Conservation (phyloP, 805 yeast genomes). For the Myxozyma udenii region DNA sequence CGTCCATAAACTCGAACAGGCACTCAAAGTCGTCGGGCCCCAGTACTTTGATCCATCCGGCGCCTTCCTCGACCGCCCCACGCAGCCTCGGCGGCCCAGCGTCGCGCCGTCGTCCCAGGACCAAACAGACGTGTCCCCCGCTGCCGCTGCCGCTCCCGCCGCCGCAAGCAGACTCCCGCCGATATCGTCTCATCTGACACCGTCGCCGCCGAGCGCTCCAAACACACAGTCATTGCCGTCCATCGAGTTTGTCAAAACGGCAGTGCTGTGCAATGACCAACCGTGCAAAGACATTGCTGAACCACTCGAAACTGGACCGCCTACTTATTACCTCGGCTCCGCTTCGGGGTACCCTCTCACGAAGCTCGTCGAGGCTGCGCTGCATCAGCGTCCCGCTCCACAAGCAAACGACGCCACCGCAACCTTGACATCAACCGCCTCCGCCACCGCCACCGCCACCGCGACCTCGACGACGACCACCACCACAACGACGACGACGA, state of each 20-base stretch:
- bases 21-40: slow-evolving; percentile 5
- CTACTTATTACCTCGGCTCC: slow-evolving; percentile 23
- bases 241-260: slow-evolving; percentile 16
- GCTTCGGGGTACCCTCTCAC: slow-evolving; percentile 28
- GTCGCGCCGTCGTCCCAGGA: no score
- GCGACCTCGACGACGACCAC: no score
- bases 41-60: neutral
- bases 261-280: slow-evolving; percentile 14
- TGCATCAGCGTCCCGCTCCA: slow-evolving; percentile 19
- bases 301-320: slow-evolving; percentile 6
- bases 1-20: slow-evolving; percentile 17
- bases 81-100: neutral
- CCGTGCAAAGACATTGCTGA: slow-evolving; percentile 17
- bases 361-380: slow-evolving; percentile 27
- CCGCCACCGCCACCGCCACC: neutral
- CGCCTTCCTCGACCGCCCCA: neutral
- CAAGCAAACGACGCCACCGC: neutral
- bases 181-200: neutral
- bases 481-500: no score
- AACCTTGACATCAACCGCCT: neutral
- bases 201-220: neutral
- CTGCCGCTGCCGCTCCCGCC: neutral
- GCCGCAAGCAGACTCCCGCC: neutral
- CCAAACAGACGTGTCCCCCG: no score
- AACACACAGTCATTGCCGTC: slow-evolving; percentile 17